These are phyloP conservation scores for Sungouiozyma intestinalis DNA, from an alignment of 805 yeast genomes.

Conservation along the genomic window DNA sequence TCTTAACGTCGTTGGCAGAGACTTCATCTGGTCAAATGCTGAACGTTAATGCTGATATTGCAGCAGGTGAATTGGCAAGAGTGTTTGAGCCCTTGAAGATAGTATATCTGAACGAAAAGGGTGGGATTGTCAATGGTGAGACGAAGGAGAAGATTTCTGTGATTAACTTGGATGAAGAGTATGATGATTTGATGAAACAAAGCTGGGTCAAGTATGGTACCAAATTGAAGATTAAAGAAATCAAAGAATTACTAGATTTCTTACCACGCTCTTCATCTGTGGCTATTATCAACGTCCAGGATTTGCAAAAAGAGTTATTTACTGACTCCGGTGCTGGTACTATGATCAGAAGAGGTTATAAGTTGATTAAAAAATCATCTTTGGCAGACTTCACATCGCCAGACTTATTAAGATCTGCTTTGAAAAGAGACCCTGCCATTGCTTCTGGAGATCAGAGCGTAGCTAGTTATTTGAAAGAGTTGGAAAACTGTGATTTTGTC, in stretches of 20 bases:
- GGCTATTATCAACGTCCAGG: slow-evolving; percentile 91
- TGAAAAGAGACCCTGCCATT: slow-evolving; percentile 68
- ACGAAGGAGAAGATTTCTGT: slow-evolving; percentile 83
- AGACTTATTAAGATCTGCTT: slow-evolving; percentile 67
- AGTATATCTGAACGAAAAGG: slow-evolving; percentile 93
- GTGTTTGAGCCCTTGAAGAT: slow-evolving; percentile 95
- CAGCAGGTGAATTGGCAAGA: slow-evolving; percentile 96
- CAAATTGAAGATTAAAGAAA: slow-evolving; percentile 91
- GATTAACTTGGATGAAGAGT: slow-evolving; percentile 94
- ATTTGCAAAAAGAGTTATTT: slow-evolving; percentile 91
- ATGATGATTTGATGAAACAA: slow-evolving; percentile 79
- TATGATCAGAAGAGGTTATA: slow-evolving; percentile 93
- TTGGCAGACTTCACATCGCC: slow-evolving; percentile 59
- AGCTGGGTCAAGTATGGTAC: slow-evolving; percentile 99
- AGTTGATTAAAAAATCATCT: slow-evolving; percentile 61
- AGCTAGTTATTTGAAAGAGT: slow-evolving; percentile 67
- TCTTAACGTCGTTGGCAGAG: slow-evolving; percentile 92
- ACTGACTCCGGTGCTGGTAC: slow-evolving; percentile 99
- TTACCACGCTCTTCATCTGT: slow-evolving; percentile 96
- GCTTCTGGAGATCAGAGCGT: slow-evolving; percentile 60
- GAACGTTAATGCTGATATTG: slow-evolving; percentile 97
- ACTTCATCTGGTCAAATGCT: slow-evolving; percentile 93
- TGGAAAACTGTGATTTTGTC: slow-evolving; percentile 53
- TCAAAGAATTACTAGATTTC: slow-evolving; percentile 85
- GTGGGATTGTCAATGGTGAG: slow-evolving; percentile 89